Conservation (phyloP, 495 filamentous ascomycete genomes). For the Lentithecium fluviatile region DNA sequence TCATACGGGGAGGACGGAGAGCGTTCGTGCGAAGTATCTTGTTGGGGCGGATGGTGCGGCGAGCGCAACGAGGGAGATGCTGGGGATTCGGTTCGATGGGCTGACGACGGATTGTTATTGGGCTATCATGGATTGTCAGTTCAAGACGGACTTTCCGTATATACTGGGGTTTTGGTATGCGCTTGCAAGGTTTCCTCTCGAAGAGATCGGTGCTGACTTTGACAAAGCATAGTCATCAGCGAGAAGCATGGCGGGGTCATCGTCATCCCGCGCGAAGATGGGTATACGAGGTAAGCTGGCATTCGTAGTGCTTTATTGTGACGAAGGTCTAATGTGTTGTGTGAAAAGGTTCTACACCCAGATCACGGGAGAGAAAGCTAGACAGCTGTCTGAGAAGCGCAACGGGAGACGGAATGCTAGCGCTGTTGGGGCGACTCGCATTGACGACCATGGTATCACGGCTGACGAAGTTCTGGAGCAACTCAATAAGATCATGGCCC, state of each 20-base stretch:
- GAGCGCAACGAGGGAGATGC: conserved; percentile 38
- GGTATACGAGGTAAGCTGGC: conserved; percentile 44
- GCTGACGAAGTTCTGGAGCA: conserved; percentile 45
- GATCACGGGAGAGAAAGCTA: too few species aligned
- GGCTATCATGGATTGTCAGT: conserved; percentile 47
- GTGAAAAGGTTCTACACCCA: too few species aligned
- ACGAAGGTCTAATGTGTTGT: too few species aligned
- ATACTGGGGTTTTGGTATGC: conserved; percentile 39
- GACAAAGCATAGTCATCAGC: too few species aligned
- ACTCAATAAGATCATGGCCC: conserved; percentile 44
- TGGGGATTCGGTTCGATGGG: conserved; percentile 45
- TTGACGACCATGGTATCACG: conserved; percentile 42
- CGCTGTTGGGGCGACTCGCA: too few species aligned
- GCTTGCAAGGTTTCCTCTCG: too few species aligned
- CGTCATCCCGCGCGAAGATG: conserved; percentile 45
- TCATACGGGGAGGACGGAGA: conserved; percentile 34
- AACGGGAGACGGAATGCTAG: too few species aligned
- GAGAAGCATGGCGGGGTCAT: conserved; percentile 45
- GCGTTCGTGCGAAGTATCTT: conserved; percentile 39
- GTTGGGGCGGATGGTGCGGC: conserved; percentile 44
- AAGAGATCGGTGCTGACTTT: conserved; percentile 17
- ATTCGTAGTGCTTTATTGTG: too few species aligned
- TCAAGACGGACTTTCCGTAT: conserved; percentile 45
- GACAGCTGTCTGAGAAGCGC: too few species aligned
- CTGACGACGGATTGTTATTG: conserved; percentile 46